phyloP scores from a whole-genome alignment of 148 eudicot genomes.

The Oxyria digyna region DNA sequence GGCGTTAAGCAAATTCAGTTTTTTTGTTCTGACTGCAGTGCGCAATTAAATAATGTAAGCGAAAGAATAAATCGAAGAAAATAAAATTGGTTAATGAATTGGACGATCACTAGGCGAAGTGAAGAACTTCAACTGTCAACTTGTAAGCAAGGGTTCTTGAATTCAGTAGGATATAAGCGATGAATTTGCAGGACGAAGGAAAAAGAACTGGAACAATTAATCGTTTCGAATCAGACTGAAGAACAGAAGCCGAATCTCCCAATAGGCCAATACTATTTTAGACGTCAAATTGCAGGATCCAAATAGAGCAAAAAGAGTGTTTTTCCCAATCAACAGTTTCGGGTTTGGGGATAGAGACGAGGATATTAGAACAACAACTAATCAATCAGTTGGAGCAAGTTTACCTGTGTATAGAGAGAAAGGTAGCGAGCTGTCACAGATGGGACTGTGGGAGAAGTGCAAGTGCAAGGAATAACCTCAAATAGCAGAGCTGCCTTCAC shows the following conservation, averaged over 20 bases:
- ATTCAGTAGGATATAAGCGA: too few species aligned
- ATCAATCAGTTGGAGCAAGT: neutral
- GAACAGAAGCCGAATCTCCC: neutral
- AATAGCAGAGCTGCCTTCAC: neutral
- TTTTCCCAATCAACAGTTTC: neutral
- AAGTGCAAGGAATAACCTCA: too few species aligned
- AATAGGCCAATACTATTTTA: neutral
- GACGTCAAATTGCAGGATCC: neutral
- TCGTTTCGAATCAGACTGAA: neutral
- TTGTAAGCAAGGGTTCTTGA: conserved; percentile 1
- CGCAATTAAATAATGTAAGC: neutral
- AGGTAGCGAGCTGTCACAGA: neutral
- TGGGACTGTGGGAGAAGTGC: too few species aligned
- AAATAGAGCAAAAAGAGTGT: neutral
- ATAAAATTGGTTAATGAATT: neutral
- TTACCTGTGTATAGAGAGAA: neutral
- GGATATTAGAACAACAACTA: neutral
- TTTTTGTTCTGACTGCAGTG: neutral
- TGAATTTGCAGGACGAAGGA: too few species aligned
- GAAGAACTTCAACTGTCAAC: neutral
- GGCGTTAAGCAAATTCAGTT: too few species aligned
- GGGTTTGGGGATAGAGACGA: neutral
- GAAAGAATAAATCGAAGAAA: neutral
- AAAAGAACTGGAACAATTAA: neutral
- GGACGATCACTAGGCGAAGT: neutral